Base-by-base conservation (phyloP, 129 eudicot species). In the Flaveria robusta region DNA sequence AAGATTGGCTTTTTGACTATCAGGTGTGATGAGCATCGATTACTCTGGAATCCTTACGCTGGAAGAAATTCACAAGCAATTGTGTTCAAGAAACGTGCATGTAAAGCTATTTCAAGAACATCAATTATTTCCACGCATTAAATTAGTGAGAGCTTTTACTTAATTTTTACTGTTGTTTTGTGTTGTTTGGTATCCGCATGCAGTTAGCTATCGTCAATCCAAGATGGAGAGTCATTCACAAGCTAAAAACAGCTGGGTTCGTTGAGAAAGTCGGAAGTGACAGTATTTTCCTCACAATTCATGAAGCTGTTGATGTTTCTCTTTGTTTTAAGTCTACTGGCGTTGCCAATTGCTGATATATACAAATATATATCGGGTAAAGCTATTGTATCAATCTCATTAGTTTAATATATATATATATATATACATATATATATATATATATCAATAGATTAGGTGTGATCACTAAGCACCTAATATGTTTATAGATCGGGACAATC, bases 221-320 rank as follows among this genome's bases (percentile, higher is more conserved):
- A 58, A 87, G 92, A 69, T 89, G 88, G 90, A 86, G 83, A 50
- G 88, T 89, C 81, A 87, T 87, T 20, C 79, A 81, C 24, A 89
- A 89, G 82, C 83, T 89, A 68, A 89, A 87, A 78, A 8, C 81
- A 76, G 77, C 76, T 2, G 81, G 85, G 23, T 83, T 87, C 2
- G 34, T 85, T 13, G 85, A 85, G 42, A 89, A 87, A 81, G 66
- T 83, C 45, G 96, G 92, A 80, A 37, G 54, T 50, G 81, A 62
- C 2, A 23, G 83, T 74, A 54, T 89, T 56, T 89, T 89, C 56
- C 81, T 89, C 14, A 82, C 89, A 0, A 72, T 89, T 68, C 85
- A 50, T 59, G 96, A 86, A 66, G 95, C 89, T 22, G 91, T 89
- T 45, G 88, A 89, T 19, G 82, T 87, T 8, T 84, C 85, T 56